Evolutionary conservation across 2,329 filamentous ascomycete species (phyloP), one percentile per base, ranked within the genome.

Genomic region (Simplicillium sp.): DNA sequence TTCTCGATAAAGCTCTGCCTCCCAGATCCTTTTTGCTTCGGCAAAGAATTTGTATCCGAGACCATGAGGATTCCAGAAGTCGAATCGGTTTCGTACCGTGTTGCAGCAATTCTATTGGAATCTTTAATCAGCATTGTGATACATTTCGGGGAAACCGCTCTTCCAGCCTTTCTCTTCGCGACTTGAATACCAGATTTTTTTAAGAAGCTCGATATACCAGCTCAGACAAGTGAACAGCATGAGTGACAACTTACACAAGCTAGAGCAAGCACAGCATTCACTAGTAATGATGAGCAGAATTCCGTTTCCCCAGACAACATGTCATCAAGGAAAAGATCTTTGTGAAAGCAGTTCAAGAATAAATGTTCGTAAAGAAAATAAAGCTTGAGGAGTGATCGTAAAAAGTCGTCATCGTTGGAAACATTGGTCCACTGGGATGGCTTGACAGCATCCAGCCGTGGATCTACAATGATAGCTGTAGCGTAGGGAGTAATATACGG

Each of bases 1-100:
- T 25, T 25, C 20, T 25, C 9, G 20, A 25, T 25, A 9, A 25
- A 25, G 20, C 20, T 25, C 51, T 13, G 55, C 37, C 39, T 59
- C 56, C 47, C 58, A 57, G 3, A 60, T 50, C 29, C 58, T 48
- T 37, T 50, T 57, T 11, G 57, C 52, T 43, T 61, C 59, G 37
- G 53, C 54, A 11, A 58, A 43, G 37, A 61, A 61, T 40, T 54
- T 51, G 39, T 59, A 60, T 2, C 49, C 47, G 11, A 60, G 43
- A 8, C 44, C 56, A 17, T 51, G 51, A 2, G 57, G 57, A 36
- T 58, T 53, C 59, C 58, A 62, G 29, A 50, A 57, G 41, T 56
- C 53, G 11, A 51, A 46, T 8, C 57, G 55, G 13, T 54, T 44
- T 3, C 47, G 42, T 8, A 59, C 43, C 1, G 49, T 50, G 4